Conservation (phyloP, 768 basidiomycete genomes). For the Tricholoma sp. region DNA sequence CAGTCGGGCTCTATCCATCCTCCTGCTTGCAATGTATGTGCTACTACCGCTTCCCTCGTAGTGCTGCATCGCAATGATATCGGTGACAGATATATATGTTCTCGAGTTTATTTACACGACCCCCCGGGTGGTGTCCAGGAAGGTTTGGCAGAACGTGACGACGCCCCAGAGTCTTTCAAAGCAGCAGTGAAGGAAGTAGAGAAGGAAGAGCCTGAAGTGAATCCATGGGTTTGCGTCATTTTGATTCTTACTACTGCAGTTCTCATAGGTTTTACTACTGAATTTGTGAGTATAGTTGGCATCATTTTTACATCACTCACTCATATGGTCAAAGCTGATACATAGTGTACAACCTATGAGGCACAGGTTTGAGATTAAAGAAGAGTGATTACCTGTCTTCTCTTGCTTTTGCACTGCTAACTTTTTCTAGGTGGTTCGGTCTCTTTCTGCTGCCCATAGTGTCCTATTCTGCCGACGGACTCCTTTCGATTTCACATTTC, state of each 20-base stretch:
- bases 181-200: slow-evolving; percentile 32
- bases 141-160: slow-evolving; percentile 33
- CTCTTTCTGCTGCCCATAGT: slow-evolving; percentile 65
- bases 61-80: neutral
- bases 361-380: slow-evolving; percentile 30
- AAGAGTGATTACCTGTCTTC: slow-evolving; percentile 39
- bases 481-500: slow-evolving; percentile 54
- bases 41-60: neutral
- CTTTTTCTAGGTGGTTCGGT: slow-evolving; percentile 60
- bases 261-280: slow-evolving; percentile 62
- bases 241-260: slow-evolving; percentile 48
- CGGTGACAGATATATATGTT: slow-evolving; percentile 49
- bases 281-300: slow-evolving; percentile 44
- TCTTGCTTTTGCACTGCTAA: neutral
- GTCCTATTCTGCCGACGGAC: slow-evolving; percentile 68
- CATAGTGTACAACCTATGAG: slow-evolving; percentile 56
- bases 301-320: neutral
- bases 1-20: slow-evolving; percentile 59
- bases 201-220: slow-evolving; percentile 47
- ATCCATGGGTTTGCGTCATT: slow-evolving; percentile 55
- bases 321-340: slow-evolving; percentile 40
- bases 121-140: slow-evolving; percentile 61
- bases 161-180: slow-evolving; percentile 42
- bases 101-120: slow-evolving; percentile 64
- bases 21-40: slow-evolving; percentile 55